phyloP scores from a whole-genome alignment of 306 rosid species.

The Pterocarpus macrocarpus region DNA sequence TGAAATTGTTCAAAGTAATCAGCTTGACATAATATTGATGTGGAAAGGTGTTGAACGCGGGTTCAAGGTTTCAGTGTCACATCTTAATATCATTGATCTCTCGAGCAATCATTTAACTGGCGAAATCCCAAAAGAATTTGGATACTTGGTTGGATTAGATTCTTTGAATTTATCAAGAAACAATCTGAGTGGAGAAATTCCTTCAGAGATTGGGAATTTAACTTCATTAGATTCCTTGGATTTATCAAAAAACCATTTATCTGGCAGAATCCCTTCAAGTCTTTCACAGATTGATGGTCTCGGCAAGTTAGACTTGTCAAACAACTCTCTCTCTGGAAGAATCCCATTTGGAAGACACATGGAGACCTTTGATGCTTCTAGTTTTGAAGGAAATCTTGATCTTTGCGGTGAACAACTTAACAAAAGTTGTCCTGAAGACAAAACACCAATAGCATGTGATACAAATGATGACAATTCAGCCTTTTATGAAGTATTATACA shows the following conservation, averaged over 20 bases:
- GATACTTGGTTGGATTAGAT: background rate
- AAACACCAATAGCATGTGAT: background rate
- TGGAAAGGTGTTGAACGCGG: conserved; percentile 31
- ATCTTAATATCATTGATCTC: background rate
- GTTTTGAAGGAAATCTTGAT: conserved; percentile 19
- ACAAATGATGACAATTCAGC: background rate
- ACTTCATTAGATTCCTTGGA: background rate
- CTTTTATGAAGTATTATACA: conserved; percentile 33
- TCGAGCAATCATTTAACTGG: background rate
- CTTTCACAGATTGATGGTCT: background rate
- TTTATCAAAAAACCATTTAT: background rate
- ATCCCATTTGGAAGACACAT: conserved; percentile 4
- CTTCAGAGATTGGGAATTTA: background rate
- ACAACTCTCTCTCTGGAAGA: conserved; percentile 15
- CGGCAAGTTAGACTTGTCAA: background rate
- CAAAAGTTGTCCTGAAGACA: background rate
- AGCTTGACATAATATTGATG: background rate
- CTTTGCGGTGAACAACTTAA: conserved; percentile 34
- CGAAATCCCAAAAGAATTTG: conserved; percentile 13
- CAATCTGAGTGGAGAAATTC: conserved; percentile 6
- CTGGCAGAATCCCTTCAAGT: background rate
- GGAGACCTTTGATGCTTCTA: background rate
- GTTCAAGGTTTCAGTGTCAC: conserved; percentile 44
- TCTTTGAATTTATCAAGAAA: conserved; percentile 28
- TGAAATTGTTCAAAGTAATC: too few relatives aligned